phyloP scores from a whole-genome alignment of 495 filamentous ascomycete species.

The Penicillium steckii region DNA sequence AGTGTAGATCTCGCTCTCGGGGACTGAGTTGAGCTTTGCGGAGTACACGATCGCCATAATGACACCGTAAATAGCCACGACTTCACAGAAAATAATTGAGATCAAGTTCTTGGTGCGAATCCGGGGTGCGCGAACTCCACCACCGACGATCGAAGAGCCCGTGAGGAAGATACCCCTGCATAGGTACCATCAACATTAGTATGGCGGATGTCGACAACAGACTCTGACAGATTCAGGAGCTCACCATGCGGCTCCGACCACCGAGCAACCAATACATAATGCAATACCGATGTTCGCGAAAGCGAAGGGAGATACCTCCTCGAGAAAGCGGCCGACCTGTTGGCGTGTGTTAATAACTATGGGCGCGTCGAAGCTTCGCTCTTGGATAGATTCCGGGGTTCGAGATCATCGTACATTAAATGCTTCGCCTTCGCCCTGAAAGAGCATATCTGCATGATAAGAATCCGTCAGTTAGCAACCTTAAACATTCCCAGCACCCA shows the following conservation, averaged over 20 bases:
- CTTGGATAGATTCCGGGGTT: neutral
- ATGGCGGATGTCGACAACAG: neutral
- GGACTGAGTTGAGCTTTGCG: conserved; percentile 66
- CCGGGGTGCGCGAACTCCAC: conserved; percentile 90
- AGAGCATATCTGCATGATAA: conserved; percentile 82
- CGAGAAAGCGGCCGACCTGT: conserved; percentile 90
- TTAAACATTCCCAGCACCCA: conserved; percentile 14
- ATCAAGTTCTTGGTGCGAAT: conserved; percentile 99
- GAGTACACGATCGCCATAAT: conserved; percentile 99
- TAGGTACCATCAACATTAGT: conserved; percentile 27
- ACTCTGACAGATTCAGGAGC: neutral
- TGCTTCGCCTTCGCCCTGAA: conserved; percentile 90
- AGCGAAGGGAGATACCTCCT: conserved; percentile 88
- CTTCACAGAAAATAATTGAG: conserved; percentile 99
- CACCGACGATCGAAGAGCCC: conserved; percentile 96
- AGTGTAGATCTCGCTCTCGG: conserved; percentile 54
- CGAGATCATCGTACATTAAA: conserved; percentile 74
- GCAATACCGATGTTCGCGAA: conserved; percentile 91
- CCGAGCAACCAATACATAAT: conserved; percentile 92
- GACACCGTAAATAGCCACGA: conserved; percentile 99
- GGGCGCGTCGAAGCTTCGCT: neutral
- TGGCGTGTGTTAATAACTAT: conserved; percentile 22
- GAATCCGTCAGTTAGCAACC: conserved; percentile 37
- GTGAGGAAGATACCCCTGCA: conserved; percentile 97
- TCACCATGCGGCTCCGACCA: conserved; percentile 97